Evolutionary conservation across 2,329 filamentous ascomycete genomes (phyloP).

Genomic region (Epichloe coenophiala): DNA sequence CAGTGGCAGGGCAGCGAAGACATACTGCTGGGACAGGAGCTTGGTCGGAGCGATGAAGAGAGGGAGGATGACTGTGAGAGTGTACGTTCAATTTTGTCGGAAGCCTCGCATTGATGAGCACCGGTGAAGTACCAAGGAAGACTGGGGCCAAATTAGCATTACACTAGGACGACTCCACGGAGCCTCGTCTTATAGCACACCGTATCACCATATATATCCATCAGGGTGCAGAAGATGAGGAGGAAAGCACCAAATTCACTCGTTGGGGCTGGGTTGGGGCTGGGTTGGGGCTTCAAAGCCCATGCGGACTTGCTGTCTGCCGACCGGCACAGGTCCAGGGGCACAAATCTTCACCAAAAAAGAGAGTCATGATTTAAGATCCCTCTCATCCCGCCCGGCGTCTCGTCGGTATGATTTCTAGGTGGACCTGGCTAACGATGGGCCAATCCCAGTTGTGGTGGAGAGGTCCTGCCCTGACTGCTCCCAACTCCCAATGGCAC

Average conservation of each 20-base stretch:
- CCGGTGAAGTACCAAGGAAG: constrained; percentile 17
- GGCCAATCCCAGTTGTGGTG: constrained; percentile 16
- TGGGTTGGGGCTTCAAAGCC: background rate
- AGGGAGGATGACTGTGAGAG: constrained; percentile 7
- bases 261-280: background rate
- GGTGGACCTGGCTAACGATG: constrained; percentile 2
- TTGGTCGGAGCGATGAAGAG: constrained; percentile 26
- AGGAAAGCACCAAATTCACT: background rate
- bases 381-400: constrained; percentile 8
- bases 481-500: constrained; percentile 6
- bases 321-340: background rate
- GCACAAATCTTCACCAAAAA: background rate
- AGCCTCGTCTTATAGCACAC: background rate
- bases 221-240: background rate
- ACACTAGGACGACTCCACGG: constrained; percentile 3
- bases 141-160: constrained; percentile 8
- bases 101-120: constrained; percentile 3
- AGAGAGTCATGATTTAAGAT: constrained; percentile 2
- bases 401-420: constrained; percentile 12
- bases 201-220: background rate
- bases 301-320: background rate
- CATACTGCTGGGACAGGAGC: constrained; percentile 36
- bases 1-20: constrained; percentile 58
- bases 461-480: constrained; percentile 1
- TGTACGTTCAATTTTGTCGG: constrained; percentile 5